Base-by-base conservation (phyloP, 2,329 filamentous ascomycete genomes). In the Colletotrichum lentis region DNA sequence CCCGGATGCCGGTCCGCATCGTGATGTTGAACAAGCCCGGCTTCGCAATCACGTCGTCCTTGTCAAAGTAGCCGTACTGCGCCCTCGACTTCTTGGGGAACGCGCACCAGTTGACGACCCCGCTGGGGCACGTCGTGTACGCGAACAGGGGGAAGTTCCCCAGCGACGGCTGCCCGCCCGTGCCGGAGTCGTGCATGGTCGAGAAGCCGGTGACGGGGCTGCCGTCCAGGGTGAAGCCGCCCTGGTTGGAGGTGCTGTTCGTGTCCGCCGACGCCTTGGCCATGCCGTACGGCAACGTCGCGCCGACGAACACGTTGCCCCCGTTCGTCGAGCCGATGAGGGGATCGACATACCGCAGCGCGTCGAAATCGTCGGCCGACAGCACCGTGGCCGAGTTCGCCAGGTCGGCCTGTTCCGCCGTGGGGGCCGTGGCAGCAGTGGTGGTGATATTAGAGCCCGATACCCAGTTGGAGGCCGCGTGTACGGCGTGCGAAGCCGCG, bases 111-210 rank as follows among this genome's bases (percentile, higher is more conserved):
- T 91, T 81, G 62, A 93, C 77, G 46, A 88, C 84, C 69, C 91
- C 86, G 16, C 80, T 83, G 0, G 84, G 81, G 70, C 91, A 93
- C 47, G 82, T 81, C 4, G 85, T 79, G 69, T 91, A 90, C 0
- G 90, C 84, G 70, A 93, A 93, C 1, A 93, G 80, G 0, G 91
- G 88, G 61, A 93, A 93, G 73, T 92, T 92, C 16, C 90, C 91
- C 18, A 93, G 78, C 4, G 88, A 92, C 0, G 90, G 86, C 1
- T 78, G 77, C 8, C 82, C 82, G 24, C 86, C 86, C 0, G 85
- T 88, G 1, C 86, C 86, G 2, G 83, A 86, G 73, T 88, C 86
- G 73, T 88, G 86, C 79, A 88, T 81, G 44, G 83, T 81, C 14
- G 83, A 86, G 76, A 88, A 88, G 16, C 86, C 87, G 5, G 81